Evolutionary conservation across 805 yeast genomes (phyloP), one percentile per base, ranked within the genome.

Genomic region (Yarrowia phangngaensis): DNA sequence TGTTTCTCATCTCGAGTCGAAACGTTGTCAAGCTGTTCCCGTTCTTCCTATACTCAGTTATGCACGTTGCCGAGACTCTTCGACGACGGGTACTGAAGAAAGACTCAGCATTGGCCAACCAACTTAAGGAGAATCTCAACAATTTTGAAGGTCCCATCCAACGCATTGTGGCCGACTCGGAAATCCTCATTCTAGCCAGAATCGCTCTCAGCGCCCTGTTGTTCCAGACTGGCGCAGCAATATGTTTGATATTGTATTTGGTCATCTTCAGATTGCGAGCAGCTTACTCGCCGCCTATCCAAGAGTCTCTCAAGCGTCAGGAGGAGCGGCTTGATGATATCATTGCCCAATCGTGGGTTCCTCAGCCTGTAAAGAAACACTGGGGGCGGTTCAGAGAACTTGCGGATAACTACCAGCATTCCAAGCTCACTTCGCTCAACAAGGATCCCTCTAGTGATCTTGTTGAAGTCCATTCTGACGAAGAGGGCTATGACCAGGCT

Each of bases 181-280:
- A 82, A 54, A 55, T 78, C 17, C 51, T 68, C 35, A 59, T 71
- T 19, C 64, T 72, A 22, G 48, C 80, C 40, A 58, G 80, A 40
- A 52, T 70, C 26, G 16, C 64, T 4, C 38, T 64, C 16, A 75
- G 82, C 56, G 71, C 80, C 13, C 20, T 84, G 16, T 58, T 80
- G 15, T 76, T 79, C 64, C 72, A 79, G 58, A 70, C 68, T 51
- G 79, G 80, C 54, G 82, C 89, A n/a, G 75, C 84, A 70, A 55
- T 78, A 30, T 55, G 68, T 7, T 33, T 70, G 33, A 68, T 79
- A 1, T 69, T 82, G 16, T 57, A 74, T 16, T 61, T 72, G 2
- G 51, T 78, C 13, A 86, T 88, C 68, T 71, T 84, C 64, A 80
- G 85, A 64, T 62, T 83, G 50, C 77, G 94, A 63, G 80, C 73